Evolutionary conservation across 176 grass and related monocot genomes (phyloP).

Genomic region (Otatea glauca): DNA sequence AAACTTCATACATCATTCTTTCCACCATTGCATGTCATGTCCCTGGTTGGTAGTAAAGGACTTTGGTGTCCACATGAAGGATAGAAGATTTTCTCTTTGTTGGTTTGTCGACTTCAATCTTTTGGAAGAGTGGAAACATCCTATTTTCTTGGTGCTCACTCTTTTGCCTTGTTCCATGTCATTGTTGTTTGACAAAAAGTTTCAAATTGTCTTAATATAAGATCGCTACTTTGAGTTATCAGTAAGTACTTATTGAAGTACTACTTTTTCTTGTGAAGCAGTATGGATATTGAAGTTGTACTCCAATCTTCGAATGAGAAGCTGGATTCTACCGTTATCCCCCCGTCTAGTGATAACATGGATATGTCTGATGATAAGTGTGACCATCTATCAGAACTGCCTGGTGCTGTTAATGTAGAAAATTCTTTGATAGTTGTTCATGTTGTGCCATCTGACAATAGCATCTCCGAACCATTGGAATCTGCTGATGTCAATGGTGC

Average conservation of each 20-base stretch:
- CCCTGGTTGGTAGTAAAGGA: constrained; percentile 42
- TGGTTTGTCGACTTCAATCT: constrained; percentile 35
- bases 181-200: constrained; percentile 13
- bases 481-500: constrained; percentile 35
- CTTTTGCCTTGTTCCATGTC: constrained; percentile 1
- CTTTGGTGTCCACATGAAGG: constrained; percentile 29
- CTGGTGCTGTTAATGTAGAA: background rate
- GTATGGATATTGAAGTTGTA: constrained; percentile 41
- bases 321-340: constrained; percentile 24
- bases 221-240: constrained; percentile 8
- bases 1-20: constrained; percentile 43
- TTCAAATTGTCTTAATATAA: constrained; percentile 16
- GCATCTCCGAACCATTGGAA: constrained; percentile 26
- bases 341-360: background rate
- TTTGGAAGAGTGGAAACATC: constrained; percentile 5
- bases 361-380: constrained; percentile 31
- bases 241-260: background rate
- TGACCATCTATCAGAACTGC: constrained; percentile 27
- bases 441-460: background rate
- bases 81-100: constrained; percentile 23
- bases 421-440: background rate
- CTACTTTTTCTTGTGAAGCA: background rate
- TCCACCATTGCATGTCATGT: constrained; percentile 41
- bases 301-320: constrained; percentile 40
- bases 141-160: constrained; percentile 20